Percentiles rank a stretch among this genome's conserved stretches.
phyloP scores from a whole-genome alignment of 2,329 filamentous ascomycete species.

The Aureobasidium vineae region DNA sequence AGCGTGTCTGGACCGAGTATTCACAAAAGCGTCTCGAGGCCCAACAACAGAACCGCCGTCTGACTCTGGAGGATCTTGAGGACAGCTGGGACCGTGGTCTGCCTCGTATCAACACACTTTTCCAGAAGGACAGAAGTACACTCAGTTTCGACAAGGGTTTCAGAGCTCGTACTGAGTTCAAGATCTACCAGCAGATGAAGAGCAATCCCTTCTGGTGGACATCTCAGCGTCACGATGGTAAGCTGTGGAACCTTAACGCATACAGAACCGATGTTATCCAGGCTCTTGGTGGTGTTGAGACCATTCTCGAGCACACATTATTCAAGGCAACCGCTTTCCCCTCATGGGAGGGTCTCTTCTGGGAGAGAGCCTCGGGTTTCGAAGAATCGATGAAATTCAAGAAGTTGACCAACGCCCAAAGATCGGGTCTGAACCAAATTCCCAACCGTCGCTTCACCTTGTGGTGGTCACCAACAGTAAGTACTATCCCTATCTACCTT shows the following conservation, averaged over 20 bases:
- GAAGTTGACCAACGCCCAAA: conserved; percentile 95
- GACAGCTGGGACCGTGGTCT: conserved; percentile 98
- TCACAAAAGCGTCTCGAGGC: conserved; percentile 97
- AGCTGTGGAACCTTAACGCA: conserved; percentile 94
- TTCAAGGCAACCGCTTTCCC: conserved; percentile 98
- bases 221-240: conserved; percentile 93
- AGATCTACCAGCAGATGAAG: conserved; percentile 98
- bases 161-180: conserved; percentile 92
- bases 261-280: conserved; percentile 98
- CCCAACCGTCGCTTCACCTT: conserved; percentile 97
- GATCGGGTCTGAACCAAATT: conserved; percentile 96
- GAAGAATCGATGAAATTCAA: conserved; percentile 87
- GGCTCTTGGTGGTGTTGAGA: conserved; percentile 92
- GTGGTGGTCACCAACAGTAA: conserved; percentile 72
- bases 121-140: conserved; percentile 97
- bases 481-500: not conserved
- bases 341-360: conserved; percentile 95
- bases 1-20: conserved; percentile 98
- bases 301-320: conserved; percentile 86
- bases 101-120: conserved; percentile 96
- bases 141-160: conserved; percentile 99
- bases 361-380: too few relatives aligned
- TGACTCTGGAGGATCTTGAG: conserved; percentile 94
- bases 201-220: conserved; percentile 99
- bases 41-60: conserved; percentile 90